Evolutionary conservation across 225 moss, liverwort and hornwort species (phyloP).

Genomic region (Marchantia polymorpha): DNA sequence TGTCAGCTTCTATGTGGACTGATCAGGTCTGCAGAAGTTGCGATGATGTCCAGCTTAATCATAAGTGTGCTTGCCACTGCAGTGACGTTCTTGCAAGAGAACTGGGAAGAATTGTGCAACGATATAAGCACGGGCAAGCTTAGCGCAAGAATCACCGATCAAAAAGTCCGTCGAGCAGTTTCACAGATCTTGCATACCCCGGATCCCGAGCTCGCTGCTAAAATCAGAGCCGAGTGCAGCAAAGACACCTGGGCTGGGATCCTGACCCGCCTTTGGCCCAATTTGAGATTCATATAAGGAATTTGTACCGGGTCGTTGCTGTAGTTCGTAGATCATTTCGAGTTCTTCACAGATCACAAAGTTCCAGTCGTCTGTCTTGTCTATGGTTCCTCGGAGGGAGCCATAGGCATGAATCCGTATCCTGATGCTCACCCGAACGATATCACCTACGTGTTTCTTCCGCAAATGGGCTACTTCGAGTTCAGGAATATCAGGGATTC

Average conservation of each 20-base stretch:
- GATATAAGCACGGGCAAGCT: conserved; percentile 18
- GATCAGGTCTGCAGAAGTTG: background rate
- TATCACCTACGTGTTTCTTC: background rate
- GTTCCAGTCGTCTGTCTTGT: background rate
- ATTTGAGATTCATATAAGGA: background rate
- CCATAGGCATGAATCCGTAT: background rate
- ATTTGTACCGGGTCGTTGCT: background rate
- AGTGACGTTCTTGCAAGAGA: background rate
- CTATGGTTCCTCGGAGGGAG: conserved; percentile 2
- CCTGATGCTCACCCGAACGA: background rate
- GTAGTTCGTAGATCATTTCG: conserved; percentile 2
- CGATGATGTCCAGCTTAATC: background rate
- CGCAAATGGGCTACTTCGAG: background rate
- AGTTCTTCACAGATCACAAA: background rate
- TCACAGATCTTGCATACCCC: background rate
- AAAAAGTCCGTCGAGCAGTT: background rate
- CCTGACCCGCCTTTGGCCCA: conserved; percentile 4
- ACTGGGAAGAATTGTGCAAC: conserved; percentile 8
- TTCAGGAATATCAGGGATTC: background rate
- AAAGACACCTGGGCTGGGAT: conserved; percentile 16
- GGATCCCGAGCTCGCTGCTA: conserved; percentile 2
- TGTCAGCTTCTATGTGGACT: conserved; percentile 22
- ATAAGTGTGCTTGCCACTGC: background rate
- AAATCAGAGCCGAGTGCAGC: conserved; percentile 4
- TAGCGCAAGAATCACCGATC: background rate